A percentile compares a stretch with the other conserved stretches of the same genome.
Evolutionary conservation across 768 basidiomycete species (phyloP).

Genomic region (Boletus patriciae): DNA sequence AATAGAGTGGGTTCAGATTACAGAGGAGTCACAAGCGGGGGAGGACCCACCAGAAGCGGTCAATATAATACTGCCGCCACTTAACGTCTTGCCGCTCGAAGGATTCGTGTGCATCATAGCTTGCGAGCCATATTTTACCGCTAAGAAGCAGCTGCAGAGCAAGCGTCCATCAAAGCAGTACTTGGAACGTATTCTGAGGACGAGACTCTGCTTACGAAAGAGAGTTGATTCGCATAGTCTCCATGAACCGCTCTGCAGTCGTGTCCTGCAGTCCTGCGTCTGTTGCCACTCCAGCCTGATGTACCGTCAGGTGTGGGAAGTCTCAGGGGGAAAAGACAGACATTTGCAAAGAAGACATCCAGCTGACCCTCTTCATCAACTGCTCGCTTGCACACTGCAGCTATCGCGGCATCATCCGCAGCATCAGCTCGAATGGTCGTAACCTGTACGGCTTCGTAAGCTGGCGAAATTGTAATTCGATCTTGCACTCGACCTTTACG

Average conservation of each 20-base stretch:
- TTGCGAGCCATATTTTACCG: slow-evolving; percentile 79
- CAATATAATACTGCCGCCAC: slow-evolving; percentile 82
- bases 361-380: slow-evolving; percentile 80
- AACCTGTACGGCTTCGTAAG: slow-evolving; percentile 52
- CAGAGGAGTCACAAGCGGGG: neutral
- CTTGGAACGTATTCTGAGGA: slow-evolving; percentile 2
- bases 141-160: slow-evolving; percentile 73
- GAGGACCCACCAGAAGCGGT: slow-evolving; percentile 71
- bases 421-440: slow-evolving; percentile 80
- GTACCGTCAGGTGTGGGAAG: slow-evolving; percentile 2
- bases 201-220: slow-evolving; percentile 46
- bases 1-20: slow-evolving; percentile 24
- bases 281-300: slow-evolving; percentile 67
- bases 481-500: slow-evolving; percentile 58
- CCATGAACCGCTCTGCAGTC: slow-evolving; percentile 66
- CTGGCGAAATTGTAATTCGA: neutral
- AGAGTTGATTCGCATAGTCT: slow-evolving; percentile 74
- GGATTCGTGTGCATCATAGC: slow-evolving; percentile 75
- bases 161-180: slow-evolving; percentile 1
- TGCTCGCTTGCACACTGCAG: slow-evolving; percentile 66
- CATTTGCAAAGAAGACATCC: slow-evolving; percentile 96
- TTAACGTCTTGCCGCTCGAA: slow-evolving; percentile 63
- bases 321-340: slow-evolving; percentile 33
- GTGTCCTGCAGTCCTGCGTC: slow-evolving; percentile 48
- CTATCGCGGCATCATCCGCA: slow-evolving; percentile 70